Evolutionary conservation across 257 asterid genomes (phyloP), one percentile per base, ranked within the genome.

Genomic region (Scutellaria baicalensis): DNA sequence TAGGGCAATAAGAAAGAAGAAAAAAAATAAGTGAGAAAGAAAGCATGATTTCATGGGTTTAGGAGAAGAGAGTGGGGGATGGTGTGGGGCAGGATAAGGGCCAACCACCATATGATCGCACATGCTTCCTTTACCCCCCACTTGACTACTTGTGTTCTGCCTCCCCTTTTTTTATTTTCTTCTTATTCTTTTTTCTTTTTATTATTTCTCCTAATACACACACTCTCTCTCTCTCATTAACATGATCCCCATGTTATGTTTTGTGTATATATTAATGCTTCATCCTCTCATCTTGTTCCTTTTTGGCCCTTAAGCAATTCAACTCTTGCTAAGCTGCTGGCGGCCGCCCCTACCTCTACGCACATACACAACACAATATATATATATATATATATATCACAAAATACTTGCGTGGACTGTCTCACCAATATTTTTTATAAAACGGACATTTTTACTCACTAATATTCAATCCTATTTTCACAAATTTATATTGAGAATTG

Each of bases 31-130:
- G 2, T 21, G n/a, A n/a, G n/a, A n/a, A n/a, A n/a, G n/a, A n/a
- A n/a, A n/a, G n/a, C n/a, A n/a, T n/a, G n/a, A n/a, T 81, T 63
- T 83, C 84, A 78, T 49, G 66, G 59, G 5, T 72, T 69, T 77
- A 74, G 78, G 80, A 71, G 79, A 64, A 64, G 81, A 80, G 77
- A 84, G 77, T 76, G 67, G 80, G 56, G 80, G 4, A 51, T 67
- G 1, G 60, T 40, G 95, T 91, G 96, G 97, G 93, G 68, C 70
- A 17, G 75, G 88, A 80, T 58, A 80, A 85, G 79, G 84, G 87
- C 81, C 95, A 89, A 89, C 93, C 84, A 87, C 96, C 97, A 89
- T 91, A 89, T 87, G 97, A 82, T 81, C 82, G 96, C 97, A 91
- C 97, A 91, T 91, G 97, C 72, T 81, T 84, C 81, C 86, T 72